These are phyloP conservation scores for Colletotrichum lini DNA, from an alignment of 2,329 filamentous ascomycete species.

Conservation along the genomic window DNA sequence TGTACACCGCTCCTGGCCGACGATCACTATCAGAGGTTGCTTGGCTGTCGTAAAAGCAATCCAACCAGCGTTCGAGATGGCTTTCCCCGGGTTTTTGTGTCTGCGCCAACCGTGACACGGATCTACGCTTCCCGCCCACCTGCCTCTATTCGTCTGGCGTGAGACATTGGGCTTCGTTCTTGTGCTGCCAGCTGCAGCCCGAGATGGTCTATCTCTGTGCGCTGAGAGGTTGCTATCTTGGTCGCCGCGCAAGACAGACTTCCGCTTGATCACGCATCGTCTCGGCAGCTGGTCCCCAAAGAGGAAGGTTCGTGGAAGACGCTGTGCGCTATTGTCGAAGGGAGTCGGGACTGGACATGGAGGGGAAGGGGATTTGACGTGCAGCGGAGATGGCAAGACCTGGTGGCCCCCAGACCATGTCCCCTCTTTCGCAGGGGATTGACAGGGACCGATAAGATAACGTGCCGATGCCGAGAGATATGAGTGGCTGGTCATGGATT, in stretches of 20 bases:
- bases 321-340: slow-evolving; percentile 24
- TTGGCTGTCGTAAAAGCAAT: slow-evolving; percentile 22
- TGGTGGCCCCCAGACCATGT: background rate
- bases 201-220: background rate
- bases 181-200: slow-evolving; percentile 10
- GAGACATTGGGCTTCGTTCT: slow-evolving; percentile 25
- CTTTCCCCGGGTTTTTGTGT: slow-evolving; percentile 4
- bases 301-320: slow-evolving; percentile 37
- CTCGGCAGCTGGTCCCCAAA: slow-evolving; percentile 36
- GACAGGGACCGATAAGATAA: slow-evolving; percentile 42
- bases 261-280: slow-evolving; percentile 26
- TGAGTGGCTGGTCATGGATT: slow-evolving; percentile 35
- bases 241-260: background rate
- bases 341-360: slow-evolving; percentile 5
- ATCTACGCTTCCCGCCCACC: slow-evolving; percentile 17
- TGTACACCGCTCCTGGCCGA: slow-evolving; percentile 30
- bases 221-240: slow-evolving; percentile 15
- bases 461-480: slow-evolving; percentile 33
- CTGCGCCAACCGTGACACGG: slow-evolving; percentile 2
- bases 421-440: slow-evolving; percentile 26
- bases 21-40: slow-evolving; percentile 29
- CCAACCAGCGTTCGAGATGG: slow-evolving; percentile 21
- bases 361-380: slow-evolving; percentile 29
- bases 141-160: slow-evolving; percentile 36
- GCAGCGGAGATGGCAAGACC: slow-evolving; percentile 34